Percentiles rank a stretch among this genome's conserved stretches.
These are phyloP conservation scores for Brettanomyces anomalus DNA, from an alignment of 805 yeast genomes.

Conservation along the genomic window DNA sequence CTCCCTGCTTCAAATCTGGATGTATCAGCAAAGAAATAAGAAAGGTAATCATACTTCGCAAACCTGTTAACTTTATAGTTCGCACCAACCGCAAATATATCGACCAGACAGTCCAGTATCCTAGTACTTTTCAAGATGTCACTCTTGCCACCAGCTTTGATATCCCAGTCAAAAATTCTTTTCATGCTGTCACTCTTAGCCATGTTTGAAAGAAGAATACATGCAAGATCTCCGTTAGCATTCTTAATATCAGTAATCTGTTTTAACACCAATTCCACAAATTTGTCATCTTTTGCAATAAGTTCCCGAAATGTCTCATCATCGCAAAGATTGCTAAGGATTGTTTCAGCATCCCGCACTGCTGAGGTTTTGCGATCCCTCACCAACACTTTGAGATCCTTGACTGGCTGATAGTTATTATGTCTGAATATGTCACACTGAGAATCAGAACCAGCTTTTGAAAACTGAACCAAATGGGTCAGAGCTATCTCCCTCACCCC, in stretches of 20 bases:
- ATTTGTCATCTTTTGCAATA: conserved; percentile 56
- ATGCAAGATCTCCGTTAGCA: conserved; percentile 67
- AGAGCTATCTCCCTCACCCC: conserved; percentile 78
- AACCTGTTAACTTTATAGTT: conserved; percentile 61
- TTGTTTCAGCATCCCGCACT: conserved; percentile 65
- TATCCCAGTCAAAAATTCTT: conserved; percentile 34
- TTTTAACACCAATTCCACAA: conserved; percentile 38
- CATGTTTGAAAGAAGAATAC: conserved; percentile 76
- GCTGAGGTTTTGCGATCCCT: conserved; percentile 43
- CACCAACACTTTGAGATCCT: conserved; percentile 57
- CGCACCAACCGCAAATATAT: conserved; percentile 78
- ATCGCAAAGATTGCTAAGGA: conserved; percentile 75
- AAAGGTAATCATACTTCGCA: conserved; percentile 74
- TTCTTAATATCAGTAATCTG: conserved; percentile 48
- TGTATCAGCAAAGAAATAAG: conserved; percentile 84
- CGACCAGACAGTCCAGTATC: conserved; percentile 75
- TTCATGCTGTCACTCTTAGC: conserved; percentile 56
- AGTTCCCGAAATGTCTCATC: conserved; percentile 53
- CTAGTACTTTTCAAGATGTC: conserved; percentile 43
- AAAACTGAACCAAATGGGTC: conserved; percentile 73
- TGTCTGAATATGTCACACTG: conserved; percentile 57
- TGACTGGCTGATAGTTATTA: conserved; percentile 61
- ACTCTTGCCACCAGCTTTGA: conserved; percentile 13
- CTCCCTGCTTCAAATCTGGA: conserved; percentile 73
- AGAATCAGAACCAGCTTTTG: conserved; percentile 51